Base-by-base conservation (phyloP, 2,329 filamentous ascomycete species). In the Hymenoscyphus repandus region DNA sequence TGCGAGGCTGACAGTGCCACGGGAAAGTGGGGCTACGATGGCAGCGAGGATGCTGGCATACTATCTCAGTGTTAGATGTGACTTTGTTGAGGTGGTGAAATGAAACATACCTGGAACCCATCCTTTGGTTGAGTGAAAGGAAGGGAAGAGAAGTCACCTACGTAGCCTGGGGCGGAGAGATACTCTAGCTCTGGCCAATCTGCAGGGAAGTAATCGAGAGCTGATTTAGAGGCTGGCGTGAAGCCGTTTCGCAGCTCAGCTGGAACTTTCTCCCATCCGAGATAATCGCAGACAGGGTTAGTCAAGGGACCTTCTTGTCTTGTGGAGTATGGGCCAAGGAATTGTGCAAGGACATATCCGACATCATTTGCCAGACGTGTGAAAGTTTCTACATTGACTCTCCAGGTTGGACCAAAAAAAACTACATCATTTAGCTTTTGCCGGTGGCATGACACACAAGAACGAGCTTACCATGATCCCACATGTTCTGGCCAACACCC, bases 401-500 rank as follows among this genome's bases (percentile, higher is more conserved):
- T n/a, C n/a, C n/a, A n/a, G n/a, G n/a, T n/a, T n/a, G n/a, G n/a
- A n/a, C n/a, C n/a, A n/a, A n/a, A n/a, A n/a, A n/a, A n/a, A n/a
- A n/a, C n/a, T n/a, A n/a, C n/a, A n/a, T n/a, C n/a, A n/a, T n/a
- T n/a, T n/a, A n/a, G n/a, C n/a, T n/a, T n/a, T n/a, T n/a, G n/a
- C n/a, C n/a, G n/a, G n/a, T n/a, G n/a, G n/a, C n/a, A n/a, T n/a
- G n/a, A n/a, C n/a, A n/a, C n/a, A n/a, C n/a, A n/a, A n/a, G n/a
- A n/a, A n/a, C n/a, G n/a, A n/a, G n/a, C n/a, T n/a, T n/a, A n/a
- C n/a, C n/a, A n/a, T n/a, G 67, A 49, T 78, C 76, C 52, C 69
- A 68, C 54, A 79, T 66, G 48, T 75, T 73, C 56, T 76, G 67
- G 5, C 76, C 78, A 1, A 80, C 77, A 1, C 76, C 76, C 0